A percentile compares a stretch with the other conserved stretches of the same genome.
Conservation (phyloP, 2,329 filamentous ascomycete genomes). For the Fusarium sp. region DNA sequence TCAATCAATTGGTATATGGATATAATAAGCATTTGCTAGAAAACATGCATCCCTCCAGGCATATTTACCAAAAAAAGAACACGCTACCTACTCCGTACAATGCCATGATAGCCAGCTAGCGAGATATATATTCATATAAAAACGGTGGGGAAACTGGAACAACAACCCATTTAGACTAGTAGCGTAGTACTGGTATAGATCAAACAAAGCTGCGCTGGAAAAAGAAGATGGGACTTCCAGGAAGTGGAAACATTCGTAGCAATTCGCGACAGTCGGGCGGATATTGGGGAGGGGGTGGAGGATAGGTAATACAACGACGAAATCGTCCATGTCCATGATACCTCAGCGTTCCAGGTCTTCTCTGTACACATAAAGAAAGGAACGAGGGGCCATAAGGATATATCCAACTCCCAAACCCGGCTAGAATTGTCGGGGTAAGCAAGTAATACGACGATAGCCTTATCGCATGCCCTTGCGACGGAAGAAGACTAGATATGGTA, state of each 20-base stretch:
- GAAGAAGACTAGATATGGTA: slow-evolving; percentile 60
- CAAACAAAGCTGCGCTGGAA: slow-evolving; percentile 2
- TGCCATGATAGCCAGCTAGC: slow-evolving; percentile 30
- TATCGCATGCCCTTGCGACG: slow-evolving; percentile 48
- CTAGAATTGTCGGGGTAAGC: background rate
- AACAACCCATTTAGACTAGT: background rate
- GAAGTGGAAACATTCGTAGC: background rate
- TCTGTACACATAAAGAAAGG: background rate
- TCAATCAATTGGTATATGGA: slow-evolving; percentile 9
- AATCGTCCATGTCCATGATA: background rate
- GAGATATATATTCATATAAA: slow-evolving; percentile 5
- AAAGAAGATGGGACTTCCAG: background rate
- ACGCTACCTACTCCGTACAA: slow-evolving; percentile 30
- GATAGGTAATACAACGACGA: background rate
- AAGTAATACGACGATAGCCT: background rate
- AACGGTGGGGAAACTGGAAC: background rate
- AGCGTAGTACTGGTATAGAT: background rate
- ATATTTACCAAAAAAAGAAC: slow-evolving; percentile 2
- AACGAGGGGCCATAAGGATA: background rate
- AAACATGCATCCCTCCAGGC: background rate
- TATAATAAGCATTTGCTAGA: background rate
- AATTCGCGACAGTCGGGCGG: background rate
- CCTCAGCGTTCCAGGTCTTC: background rate
- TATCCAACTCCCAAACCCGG: background rate
- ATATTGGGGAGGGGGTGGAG: background rate